Evolutionary conservation across 345 rosid genomes (phyloP).

Genomic region (Camelina sativa): DNA sequence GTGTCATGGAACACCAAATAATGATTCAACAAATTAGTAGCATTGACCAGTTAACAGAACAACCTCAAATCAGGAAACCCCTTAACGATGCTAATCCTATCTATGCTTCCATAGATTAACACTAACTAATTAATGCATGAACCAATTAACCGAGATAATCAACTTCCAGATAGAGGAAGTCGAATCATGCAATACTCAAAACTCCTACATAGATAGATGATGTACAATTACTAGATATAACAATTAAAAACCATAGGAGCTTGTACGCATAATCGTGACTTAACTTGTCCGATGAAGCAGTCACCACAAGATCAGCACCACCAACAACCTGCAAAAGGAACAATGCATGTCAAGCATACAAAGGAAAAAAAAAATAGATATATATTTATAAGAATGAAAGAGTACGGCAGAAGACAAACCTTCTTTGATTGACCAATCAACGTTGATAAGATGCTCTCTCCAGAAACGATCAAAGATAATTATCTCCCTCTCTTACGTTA

Average conservation of each 20-base stretch:
- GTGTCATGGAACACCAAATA: too few species aligned
- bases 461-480: conserved; percentile 71
- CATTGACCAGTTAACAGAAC: too few species aligned
- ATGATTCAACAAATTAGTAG: too few species aligned
- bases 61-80: too few species aligned
- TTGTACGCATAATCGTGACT: conserved; percentile 12
- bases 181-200: conserved; percentile 11
- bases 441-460: conserved; percentile 79
- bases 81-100: too few species aligned
- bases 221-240: neutral
- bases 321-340: conserved; percentile 47
- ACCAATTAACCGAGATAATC: too few species aligned
- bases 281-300: conserved; percentile 93
- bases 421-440: conserved; percentile 97
- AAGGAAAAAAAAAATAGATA: neutral
- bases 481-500: conserved; percentile 9
- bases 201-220: neutral
- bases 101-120: too few species aligned
- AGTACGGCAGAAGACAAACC: conserved; percentile 71
- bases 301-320: conserved; percentile 59
- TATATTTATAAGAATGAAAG: conserved; percentile 56
- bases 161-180: too few species aligned
- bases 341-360: conserved; percentile 57
- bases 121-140: too few species aligned
- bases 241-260: neutral